Evolutionary conservation across 257 asterid species (phyloP).

Genomic region (Rehmannia glutinosa): DNA sequence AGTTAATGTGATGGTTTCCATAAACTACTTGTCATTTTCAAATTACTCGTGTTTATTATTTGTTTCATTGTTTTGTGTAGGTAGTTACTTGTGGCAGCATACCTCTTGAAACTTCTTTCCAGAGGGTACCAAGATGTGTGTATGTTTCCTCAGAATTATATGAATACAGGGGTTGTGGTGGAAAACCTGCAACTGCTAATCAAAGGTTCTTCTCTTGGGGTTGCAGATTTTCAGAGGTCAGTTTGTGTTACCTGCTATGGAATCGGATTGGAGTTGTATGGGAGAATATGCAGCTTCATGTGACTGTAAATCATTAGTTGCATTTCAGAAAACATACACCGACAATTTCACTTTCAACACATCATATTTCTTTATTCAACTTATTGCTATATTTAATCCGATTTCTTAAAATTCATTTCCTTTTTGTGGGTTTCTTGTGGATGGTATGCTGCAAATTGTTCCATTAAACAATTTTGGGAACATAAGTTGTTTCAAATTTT

Average conservation of each 20-base stretch:
- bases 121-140: conserved; percentile 54
- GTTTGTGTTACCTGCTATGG: conserved; percentile 16
- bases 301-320: not conserved
- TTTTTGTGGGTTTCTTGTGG: not conserved
- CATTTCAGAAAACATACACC: not conserved
- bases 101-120: conserved; percentile 69
- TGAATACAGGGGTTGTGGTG: conserved; percentile 56
- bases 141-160: conserved; percentile 51
- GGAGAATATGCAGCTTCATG: not conserved
- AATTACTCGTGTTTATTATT: not conserved
- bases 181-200: conserved; percentile 40
- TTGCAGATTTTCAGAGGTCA: conserved; percentile 63
- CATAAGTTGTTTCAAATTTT: not conserved
- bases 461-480: not conserved
- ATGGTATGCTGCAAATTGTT: not conserved
- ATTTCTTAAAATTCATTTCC: not conserved
- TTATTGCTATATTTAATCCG: not conserved
- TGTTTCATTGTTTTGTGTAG: conserved; percentile 19
- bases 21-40: conserved; percentile 5
- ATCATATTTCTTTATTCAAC: not conserved
- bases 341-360: not conserved
- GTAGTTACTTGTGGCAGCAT: conserved; percentile 73
- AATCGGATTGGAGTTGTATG: not conserved
- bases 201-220: conserved; percentile 66
- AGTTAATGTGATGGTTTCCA: not conserved